These are phyloP conservation scores for Quillaja saponaria DNA, from an alignment of 306 rosid genomes.

Conservation along the genomic window DNA sequence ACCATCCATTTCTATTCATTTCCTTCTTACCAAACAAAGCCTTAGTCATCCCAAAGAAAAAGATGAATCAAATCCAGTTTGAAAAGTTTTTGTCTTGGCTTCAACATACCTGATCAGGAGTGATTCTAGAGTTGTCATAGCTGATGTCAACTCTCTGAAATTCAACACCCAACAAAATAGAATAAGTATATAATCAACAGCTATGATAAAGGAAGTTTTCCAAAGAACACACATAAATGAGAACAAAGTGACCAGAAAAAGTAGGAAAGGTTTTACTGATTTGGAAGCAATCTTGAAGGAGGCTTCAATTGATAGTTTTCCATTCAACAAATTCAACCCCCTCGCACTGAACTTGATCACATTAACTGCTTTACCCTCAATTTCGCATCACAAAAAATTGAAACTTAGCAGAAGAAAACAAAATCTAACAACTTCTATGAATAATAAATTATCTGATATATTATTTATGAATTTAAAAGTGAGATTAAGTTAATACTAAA, in stretches of 20 bases:
- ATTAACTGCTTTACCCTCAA: conserved; percentile 91
- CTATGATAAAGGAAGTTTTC: not conserved
- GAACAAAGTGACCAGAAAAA: conserved; percentile 20
- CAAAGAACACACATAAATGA: not conserved
- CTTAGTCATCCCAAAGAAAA: not conserved
- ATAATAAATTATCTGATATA: not conserved
- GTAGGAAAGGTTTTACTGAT: conserved; percentile 52
- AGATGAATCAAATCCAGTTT: not conserved
- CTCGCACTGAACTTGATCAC: conserved; percentile 67
- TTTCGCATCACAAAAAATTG: conserved; percentile 22
- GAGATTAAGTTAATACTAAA: conserved; percentile 13
- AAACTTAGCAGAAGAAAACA: conserved; percentile 24
- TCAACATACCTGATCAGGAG: conserved; percentile 68
- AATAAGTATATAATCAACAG: conserved; percentile 4
- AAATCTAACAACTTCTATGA: conserved; percentile 8
- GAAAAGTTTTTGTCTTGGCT: not conserved
- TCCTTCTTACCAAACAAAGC: not conserved
- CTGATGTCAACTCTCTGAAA: conserved; percentile 72
- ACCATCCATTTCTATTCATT: too few species aligned
- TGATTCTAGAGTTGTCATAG: conserved; percentile 60
- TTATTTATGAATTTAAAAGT: too few species aligned
- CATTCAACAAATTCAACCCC: conserved; percentile 67
- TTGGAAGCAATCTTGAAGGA: conserved; percentile 71
- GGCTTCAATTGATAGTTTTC: conserved; percentile 71
- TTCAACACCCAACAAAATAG: conserved; percentile 15